Evolutionary conservation across 768 basidiomycete genomes (phyloP).

Genomic region (Hemileccinum impolitum): DNA sequence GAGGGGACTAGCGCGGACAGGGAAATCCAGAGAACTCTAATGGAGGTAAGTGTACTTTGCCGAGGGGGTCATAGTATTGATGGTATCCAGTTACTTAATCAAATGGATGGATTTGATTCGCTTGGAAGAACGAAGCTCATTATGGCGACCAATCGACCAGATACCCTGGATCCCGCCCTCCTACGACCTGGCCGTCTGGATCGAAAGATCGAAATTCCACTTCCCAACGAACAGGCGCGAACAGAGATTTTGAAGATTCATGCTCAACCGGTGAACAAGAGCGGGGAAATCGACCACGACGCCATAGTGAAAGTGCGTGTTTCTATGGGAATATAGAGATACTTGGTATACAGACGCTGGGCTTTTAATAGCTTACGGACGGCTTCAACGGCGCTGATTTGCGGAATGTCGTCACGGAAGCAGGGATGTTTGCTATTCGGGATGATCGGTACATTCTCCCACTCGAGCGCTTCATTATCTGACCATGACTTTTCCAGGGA

Average conservation of each 20-base stretch:
- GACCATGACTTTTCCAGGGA: conserved; percentile 47
- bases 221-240: conserved; percentile 96
- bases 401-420: conserved; percentile 91
- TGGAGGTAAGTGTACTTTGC: conserved; percentile 63
- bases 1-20: conserved; percentile 98
- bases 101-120: conserved; percentile 99
- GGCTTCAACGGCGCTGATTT: conserved; percentile 96
- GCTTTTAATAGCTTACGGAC: conserved; percentile 63
- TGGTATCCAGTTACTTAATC: conserved; percentile 75
- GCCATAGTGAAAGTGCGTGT: conserved; percentile 85
- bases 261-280: conserved; percentile 89
- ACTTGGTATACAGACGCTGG: not conserved
- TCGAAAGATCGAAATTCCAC: conserved; percentile 95
- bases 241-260: conserved; percentile 98
- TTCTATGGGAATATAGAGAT: not conserved
- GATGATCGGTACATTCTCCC: conserved; percentile 72
- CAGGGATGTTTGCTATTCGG: conserved; percentile 98
- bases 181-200: conserved; percentile 95
- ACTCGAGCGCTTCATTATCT: not conserved
- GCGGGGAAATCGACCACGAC: conserved; percentile 94
- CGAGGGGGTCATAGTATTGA: not conserved
- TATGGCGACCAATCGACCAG: conserved; percentile 99
- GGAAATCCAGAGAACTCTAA: conserved; percentile 96
- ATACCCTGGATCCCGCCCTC: conserved; percentile 95
- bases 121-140: conserved; percentile 94